A percentile compares a stretch with the other conserved stretches of the same genome.
Evolutionary conservation across 306 rosid species (phyloP).

Genomic region (Argentina anserina): DNA sequence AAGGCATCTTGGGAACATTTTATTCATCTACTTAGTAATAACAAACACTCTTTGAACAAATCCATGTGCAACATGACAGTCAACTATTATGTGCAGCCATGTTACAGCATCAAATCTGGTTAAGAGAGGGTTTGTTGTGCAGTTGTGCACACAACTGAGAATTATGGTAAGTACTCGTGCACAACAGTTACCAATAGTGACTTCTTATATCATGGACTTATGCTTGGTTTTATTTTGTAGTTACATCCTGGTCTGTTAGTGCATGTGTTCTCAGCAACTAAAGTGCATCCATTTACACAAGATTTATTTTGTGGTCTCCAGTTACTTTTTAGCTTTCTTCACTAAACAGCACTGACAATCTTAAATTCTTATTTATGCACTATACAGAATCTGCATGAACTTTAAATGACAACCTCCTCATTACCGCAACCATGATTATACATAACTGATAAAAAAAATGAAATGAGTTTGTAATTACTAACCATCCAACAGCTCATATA

Average conservation of each 20-base stretch:
- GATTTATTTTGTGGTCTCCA: neutral
- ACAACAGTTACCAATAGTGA: neutral
- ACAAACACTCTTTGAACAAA: neutral
- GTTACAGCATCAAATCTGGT: neutral
- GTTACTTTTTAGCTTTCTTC: neutral
- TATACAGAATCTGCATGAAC: too few species aligned
- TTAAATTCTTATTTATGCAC: too few species aligned
- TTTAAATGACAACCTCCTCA: too few species aligned
- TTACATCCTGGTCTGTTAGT: neutral
- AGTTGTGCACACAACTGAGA: neutral
- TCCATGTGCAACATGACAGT: neutral
- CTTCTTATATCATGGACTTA: neutral
- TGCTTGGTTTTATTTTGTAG: neutral
- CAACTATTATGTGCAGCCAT: neutral
- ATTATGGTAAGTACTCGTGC: neutral
- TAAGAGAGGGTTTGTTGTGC: neutral
- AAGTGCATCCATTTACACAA: neutral
- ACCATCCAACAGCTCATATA: slow-evolving; percentile 96
- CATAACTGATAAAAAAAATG: slow-evolving; percentile 6
- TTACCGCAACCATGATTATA: too few species aligned
- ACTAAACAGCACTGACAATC: too few species aligned
- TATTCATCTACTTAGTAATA: neutral
- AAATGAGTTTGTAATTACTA: slow-evolving; percentile 23
- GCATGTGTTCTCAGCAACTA: neutral
- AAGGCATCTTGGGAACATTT: neutral